These are phyloP conservation scores for Striga hermonthica DNA, from an alignment of 305 asterid genomes.

Conservation along the genomic window DNA sequence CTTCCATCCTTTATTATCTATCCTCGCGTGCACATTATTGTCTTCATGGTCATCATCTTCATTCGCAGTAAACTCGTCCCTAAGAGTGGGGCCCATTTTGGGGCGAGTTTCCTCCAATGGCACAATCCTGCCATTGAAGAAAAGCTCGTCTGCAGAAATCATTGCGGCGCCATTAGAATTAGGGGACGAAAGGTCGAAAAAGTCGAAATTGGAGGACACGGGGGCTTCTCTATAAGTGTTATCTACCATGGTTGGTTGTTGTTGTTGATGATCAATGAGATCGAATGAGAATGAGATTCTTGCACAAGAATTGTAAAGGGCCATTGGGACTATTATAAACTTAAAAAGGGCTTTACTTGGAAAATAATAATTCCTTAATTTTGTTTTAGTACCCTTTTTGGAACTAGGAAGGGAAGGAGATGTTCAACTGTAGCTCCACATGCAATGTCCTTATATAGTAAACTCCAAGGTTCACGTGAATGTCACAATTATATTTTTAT, in stretches of 20 bases:
- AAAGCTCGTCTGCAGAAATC: constrained; percentile 76
- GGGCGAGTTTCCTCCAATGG: constrained; percentile 47
- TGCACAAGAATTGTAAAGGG: constrained; percentile 39
- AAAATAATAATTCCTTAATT: not conserved
- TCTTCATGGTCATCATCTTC: constrained; percentile 41
- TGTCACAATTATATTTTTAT: not conserved
- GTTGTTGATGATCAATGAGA: constrained; percentile 52
- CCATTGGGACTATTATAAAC: constrained; percentile 32
- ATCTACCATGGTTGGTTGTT: constrained; percentile 44
- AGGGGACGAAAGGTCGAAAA: constrained; percentile 37
- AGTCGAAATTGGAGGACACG: constrained; percentile 75
- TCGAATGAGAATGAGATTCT: constrained; percentile 90
- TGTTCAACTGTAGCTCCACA: constrained; percentile 30
- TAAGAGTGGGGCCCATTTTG: constrained; percentile 45
- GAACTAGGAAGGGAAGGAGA: not conserved
- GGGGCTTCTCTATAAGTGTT: constrained; percentile 76
- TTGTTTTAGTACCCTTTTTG: constrained; percentile 13
- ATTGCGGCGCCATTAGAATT: constrained; percentile 34
- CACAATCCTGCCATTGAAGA: constrained; percentile 64
- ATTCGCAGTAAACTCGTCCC: constrained; percentile 62
- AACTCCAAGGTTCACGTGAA: constrained; percentile 8
- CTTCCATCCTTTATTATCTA: constrained; percentile 54
- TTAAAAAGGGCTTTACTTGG: not conserved
- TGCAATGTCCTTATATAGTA: constrained; percentile 30
- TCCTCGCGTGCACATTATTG: constrained; percentile 24